Conservation (phyloP, 2,329 filamentous ascomycete species). For the Aureobasidium sp. region DNA sequence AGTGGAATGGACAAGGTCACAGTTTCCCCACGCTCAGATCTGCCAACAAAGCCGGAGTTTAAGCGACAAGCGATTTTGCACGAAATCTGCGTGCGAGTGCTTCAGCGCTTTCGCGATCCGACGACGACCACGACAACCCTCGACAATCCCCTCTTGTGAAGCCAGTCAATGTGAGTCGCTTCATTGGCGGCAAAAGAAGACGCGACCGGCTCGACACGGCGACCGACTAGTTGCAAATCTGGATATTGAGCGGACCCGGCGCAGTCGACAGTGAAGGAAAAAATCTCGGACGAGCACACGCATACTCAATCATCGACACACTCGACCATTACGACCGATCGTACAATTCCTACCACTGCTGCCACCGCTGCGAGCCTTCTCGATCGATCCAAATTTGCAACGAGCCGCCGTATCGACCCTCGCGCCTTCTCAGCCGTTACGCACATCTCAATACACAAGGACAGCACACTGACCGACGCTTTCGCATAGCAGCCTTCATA, state of each 20-base stretch:
- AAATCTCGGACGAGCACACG: neutral
- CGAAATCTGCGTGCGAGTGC: neutral
- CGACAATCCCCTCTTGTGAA: slow-evolving; percentile 15
- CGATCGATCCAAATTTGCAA: neutral
- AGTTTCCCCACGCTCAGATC: neutral
- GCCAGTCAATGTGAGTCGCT: slow-evolving; percentile 14
- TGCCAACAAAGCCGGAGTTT: neutral
- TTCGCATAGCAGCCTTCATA: slow-evolving; percentile 34
- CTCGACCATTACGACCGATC: neutral
- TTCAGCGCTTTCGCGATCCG: neutral
- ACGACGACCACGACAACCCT: slow-evolving; percentile 14
- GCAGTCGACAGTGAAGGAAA: neutral
- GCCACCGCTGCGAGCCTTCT: neutral
- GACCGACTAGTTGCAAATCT: neutral
- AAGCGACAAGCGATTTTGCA: slow-evolving; percentile 1
- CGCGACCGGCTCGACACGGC: neutral
- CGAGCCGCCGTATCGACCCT: neutral
- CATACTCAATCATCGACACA: slow-evolving; percentile 3
- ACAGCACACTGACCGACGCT: slow-evolving; percentile 4
- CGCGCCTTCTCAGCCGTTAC: slow-evolving; percentile 1
- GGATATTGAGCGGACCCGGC: neutral
- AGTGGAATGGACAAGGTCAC: neutral
- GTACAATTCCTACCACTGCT: neutral
- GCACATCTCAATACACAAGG: neutral
- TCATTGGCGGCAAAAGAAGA: slow-evolving; percentile 3